Conservation (phyloP, 495 filamentous ascomycete species). For the Hypoxylon fragiforme region DNA sequence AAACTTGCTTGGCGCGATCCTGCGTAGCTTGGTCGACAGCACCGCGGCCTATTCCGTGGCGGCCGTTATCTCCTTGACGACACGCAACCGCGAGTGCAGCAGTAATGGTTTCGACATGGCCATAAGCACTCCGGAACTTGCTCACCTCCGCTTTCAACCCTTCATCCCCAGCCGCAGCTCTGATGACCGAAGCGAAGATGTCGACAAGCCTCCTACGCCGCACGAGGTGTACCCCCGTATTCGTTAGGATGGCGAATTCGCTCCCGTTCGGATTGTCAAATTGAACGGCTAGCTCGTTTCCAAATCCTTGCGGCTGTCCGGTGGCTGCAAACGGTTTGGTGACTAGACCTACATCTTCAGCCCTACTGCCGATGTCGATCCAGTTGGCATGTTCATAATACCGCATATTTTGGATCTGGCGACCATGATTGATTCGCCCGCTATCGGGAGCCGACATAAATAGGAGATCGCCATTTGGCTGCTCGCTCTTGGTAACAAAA, state of each 20-base stretch:
- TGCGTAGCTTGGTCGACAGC: conserved; percentile 80
- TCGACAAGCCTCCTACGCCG: conserved; percentile 85
- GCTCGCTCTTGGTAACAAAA: conserved; percentile 59
- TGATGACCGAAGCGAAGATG: conserved; percentile 81
- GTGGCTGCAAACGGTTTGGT: conserved; percentile 70
- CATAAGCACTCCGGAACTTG: conserved; percentile 81
- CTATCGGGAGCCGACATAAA: conserved; percentile 89
- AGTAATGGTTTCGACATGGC: conserved; percentile 80
- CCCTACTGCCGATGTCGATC: conserved; percentile 68
- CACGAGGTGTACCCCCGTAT: conserved; percentile 82
- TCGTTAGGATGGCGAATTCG: conserved; percentile 89
- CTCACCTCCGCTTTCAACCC: conserved; percentile 77
- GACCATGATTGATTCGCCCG: conserved; percentile 69
- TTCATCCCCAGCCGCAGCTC: conserved; percentile 73
- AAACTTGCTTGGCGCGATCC: conserved; percentile 80
- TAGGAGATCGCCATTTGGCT: conserved; percentile 61
- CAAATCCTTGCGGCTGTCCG: conserved; percentile 76
- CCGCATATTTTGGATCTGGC: conserved; percentile 52
- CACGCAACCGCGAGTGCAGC: conserved; percentile 96
- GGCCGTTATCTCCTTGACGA: conserved; percentile 79
- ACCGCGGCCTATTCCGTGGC: conserved; percentile 63
- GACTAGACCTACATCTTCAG: conserved; percentile 76
- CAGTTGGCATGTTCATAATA: conserved; percentile 74
- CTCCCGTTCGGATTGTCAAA: conserved; percentile 75
- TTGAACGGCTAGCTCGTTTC: conserved; percentile 93